Evolutionary conservation across 495 filamentous ascomycete species (phyloP), one percentile per base, ranked within the genome.

Genomic region (Recurvomyces mirabilis): DNA sequence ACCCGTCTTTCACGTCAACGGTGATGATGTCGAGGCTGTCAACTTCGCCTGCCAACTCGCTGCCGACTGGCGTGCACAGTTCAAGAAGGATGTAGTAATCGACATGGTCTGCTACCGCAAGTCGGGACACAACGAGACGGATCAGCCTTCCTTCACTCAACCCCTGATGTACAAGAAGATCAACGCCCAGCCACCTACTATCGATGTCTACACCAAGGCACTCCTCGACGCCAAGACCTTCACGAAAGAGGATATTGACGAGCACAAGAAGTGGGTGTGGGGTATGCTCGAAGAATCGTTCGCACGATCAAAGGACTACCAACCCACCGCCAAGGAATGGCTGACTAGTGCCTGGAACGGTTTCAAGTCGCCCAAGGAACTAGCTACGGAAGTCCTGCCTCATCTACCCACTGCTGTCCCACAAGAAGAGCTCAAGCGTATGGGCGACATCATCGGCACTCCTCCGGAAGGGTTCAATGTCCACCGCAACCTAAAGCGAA

Each of bases 221-320:
- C 83, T 98, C 28, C 69, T 95, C 23, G 70, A 82, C 50, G 87
- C 94, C 59, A 81, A 84, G 49, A 87, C 84, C 41, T 96, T 98
- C 70, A 94, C 87, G 46, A 86, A 93, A 68, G 88, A 89, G 55
- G 91, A 98, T 58, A 84, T 98, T 46, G 88, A 98, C 47, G 91
- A 98, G 72, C 91, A 98, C 74, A 93, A 91, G 71, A 84, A 93
- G 65, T 98, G 91, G 91, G 93, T 96, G 38, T 98, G 93, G 91
- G 85, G 84, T 51, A 96, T 96, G 89, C 69, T 98, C 33, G 86
- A 88, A 58, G 87, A 94, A 60, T 94, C 86, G 69, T 98, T 96
- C 65, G 74, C 87, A 51, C 83, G 89, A 61, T 93, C 86, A 67
- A 95, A 87, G 68, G 89, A 98, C 59, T 98, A 98, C 64, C 83